Evolutionary conservation across 2,329 filamentous ascomycete species (phyloP).

Genomic region (Fusarium nygamai): DNA sequence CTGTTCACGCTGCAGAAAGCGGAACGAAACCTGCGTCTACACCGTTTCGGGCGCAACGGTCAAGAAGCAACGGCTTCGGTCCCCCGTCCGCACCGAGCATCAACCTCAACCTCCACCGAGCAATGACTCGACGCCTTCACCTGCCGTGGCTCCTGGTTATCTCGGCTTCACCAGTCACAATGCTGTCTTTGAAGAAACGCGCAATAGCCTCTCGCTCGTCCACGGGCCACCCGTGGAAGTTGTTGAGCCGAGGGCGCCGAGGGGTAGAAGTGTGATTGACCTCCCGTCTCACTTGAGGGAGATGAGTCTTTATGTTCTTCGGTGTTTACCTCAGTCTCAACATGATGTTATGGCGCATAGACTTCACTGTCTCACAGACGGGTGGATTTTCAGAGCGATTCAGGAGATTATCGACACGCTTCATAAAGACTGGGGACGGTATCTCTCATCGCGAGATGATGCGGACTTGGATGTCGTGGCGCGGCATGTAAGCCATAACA

Average conservation of each 20-base stretch:
- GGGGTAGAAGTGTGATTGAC: conserved; percentile 18
- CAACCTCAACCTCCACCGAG: background rate
- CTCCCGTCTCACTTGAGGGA: conserved; percentile 47
- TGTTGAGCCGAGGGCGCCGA: conserved; percentile 2
- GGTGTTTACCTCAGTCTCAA: conserved; percentile 45
- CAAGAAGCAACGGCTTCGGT: conserved; percentile 26
- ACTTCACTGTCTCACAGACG: conserved; percentile 39
- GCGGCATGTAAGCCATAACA: conserved; percentile 51
- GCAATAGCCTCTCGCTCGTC: conserved; percentile 50
- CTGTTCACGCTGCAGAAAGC: conserved; percentile 52
- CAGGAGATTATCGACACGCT: conserved; percentile 47
- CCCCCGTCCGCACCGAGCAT: background rate
- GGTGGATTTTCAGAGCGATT: conserved; percentile 47
- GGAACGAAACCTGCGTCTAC: conserved; percentile 52
- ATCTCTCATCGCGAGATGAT: conserved; percentile 41
- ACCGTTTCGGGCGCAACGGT: conserved; percentile 32
- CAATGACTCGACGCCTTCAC: conserved; percentile 27
- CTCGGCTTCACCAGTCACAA: conserved; percentile 58
- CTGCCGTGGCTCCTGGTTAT: conserved; percentile 48
- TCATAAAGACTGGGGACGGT: conserved; percentile 45
- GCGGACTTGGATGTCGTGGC: conserved; percentile 50
- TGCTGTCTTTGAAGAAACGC: conserved; percentile 54
- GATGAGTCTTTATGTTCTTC: conserved; percentile 51
- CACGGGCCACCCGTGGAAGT: conserved; percentile 34
- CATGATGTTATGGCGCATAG: conserved; percentile 35